Conservation (phyloP, 495 filamentous ascomycete species). For the Penicillium bovifimosum region DNA sequence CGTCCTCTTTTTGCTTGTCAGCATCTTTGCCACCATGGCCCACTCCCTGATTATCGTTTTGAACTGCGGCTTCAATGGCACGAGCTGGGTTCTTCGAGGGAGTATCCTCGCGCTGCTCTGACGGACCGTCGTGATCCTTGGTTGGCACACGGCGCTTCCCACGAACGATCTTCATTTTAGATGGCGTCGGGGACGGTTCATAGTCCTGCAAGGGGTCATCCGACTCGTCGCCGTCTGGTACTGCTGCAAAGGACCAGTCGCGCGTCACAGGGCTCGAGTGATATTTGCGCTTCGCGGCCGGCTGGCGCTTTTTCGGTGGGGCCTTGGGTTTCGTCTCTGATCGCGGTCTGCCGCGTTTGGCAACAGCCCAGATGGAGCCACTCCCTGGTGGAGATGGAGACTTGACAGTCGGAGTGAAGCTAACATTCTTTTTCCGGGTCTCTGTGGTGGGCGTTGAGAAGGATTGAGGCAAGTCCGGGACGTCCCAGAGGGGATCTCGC, state of each 20-base stretch:
- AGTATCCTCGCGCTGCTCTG: not conserved
- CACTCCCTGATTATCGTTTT: not conserved
- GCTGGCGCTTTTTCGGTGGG: conserved; percentile 18
- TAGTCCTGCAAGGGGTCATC: conserved; percentile 44
- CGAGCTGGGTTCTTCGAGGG: not conserved
- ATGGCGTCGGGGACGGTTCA: conserved; percentile 31
- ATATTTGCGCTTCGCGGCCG: conserved; percentile 23
- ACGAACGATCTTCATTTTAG: conserved; percentile 17
- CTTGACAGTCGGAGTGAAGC: conserved; percentile 10
- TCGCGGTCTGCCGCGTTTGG: conserved; percentile 19
- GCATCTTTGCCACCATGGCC: not conserved
- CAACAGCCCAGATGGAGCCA: conserved; percentile 38
- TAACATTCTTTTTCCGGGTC: conserved; percentile 13
- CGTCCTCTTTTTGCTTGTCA: not conserved
- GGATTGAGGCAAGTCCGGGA: conserved; percentile 33
- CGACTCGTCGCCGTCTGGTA: conserved; percentile 37
- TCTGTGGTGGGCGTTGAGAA: conserved; percentile 34
- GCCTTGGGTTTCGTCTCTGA: conserved; percentile 21
- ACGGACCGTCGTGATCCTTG: not conserved
- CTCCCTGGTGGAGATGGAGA: conserved; percentile 34
- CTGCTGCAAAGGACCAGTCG: conserved; percentile 43
- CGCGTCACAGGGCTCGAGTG: conserved; percentile 34
- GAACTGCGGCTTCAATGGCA: not conserved
- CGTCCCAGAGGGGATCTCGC: conserved; percentile 30
- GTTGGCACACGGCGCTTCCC: conserved; percentile 14